A percentile compares a stretch with the other conserved stretches of the same genome.
These are phyloP conservation scores for Phtheirospermum japonicum DNA, from an alignment of 257 asterid genomes.

Conservation along the genomic window DNA sequence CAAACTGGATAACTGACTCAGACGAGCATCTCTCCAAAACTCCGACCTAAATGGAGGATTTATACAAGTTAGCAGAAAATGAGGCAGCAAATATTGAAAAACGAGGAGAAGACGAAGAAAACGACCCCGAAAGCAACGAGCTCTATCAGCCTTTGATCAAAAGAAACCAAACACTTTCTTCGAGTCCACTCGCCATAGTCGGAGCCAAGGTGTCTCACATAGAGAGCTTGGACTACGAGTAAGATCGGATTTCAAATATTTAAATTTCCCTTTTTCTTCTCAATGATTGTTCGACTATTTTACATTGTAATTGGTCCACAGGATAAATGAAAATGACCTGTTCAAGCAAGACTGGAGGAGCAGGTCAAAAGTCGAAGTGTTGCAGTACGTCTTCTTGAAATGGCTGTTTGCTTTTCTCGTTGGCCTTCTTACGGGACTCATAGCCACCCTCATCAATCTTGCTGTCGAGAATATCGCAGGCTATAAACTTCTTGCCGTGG, in stretches of 20 bases:
- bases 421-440: conserved; percentile 79
- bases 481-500: conserved; percentile 62
- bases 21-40: conserved; percentile 24
- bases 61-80: conserved; percentile 29
- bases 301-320: conserved; percentile 25
- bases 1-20: conserved; percentile 26
- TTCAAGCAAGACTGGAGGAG: conserved; percentile 98
- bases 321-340: conserved; percentile 88
- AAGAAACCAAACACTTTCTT: conserved; percentile 52
- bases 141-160: conserved; percentile 68
- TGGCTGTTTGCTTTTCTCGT: conserved; percentile 82
- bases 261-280: not conserved
- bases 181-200: conserved; percentile 61
- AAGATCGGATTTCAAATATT: conserved; percentile 31
- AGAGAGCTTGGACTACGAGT: conserved; percentile 97
- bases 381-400: conserved; percentile 71
- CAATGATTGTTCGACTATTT: not conserved
- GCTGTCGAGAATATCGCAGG: conserved; percentile 88
- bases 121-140: conserved; percentile 61
- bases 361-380: conserved; percentile 61
- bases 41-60: conserved; percentile 42
- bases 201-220: conserved; percentile 83
- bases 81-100: conserved; percentile 38
- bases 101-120: conserved; percentile 38
- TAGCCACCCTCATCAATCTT: conserved; percentile 79